Evolutionary conservation across 2,329 filamentous ascomycete genomes (phyloP), one percentile per base, ranked within the genome.

Genomic region (Massarina eburnea): DNA sequence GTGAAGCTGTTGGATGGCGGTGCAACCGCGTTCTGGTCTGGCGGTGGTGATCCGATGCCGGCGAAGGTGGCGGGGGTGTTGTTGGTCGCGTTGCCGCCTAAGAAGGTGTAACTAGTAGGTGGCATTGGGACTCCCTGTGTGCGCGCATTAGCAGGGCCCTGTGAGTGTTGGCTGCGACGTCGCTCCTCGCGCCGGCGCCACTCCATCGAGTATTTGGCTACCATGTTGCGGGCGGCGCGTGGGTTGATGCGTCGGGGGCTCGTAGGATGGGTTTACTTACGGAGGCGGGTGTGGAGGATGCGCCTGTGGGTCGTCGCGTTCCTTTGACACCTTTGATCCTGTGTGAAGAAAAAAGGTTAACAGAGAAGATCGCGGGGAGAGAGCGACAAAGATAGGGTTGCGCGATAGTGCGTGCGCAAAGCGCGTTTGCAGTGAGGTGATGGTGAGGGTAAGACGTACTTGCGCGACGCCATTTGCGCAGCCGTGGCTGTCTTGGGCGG

Each of bases 391-490:
- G 7, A 8, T n/a, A 8, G 7, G 30, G 7, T 6, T n/a, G 30
- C 14, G 24, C 24, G 24, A 6, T 26, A 26, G 24, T 6, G 24
- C n/a, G 27, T 3, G 18, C 39, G n/a, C 19, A 39, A 19, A 30
- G 38, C 43, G 43, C 38, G 38, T 43, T 29, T 33, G 30, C 33
- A 21, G 34, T 19, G 29, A 20, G 4, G 4, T 30, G 5, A 4
- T 21, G 21, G 47, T 43, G 35, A 26, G 21, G 21, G 14, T 32
- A 14, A 51, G 37, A 80, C 79, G 74, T 71, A 81, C 79, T 76
- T 80, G 69, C 79, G 74, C 48, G 64, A 68, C 24, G 79, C 78
- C 66, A 80, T 40, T 65, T 81, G 78, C 30, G 78, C 77, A 30
- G 78, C 78, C 21, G 77, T 80, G 26, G 79, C 78, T 64, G 72